Evolutionary conservation across 2,329 filamentous ascomycete genomes (phyloP).

Genomic region (Cryphonectria parasitica): DNA sequence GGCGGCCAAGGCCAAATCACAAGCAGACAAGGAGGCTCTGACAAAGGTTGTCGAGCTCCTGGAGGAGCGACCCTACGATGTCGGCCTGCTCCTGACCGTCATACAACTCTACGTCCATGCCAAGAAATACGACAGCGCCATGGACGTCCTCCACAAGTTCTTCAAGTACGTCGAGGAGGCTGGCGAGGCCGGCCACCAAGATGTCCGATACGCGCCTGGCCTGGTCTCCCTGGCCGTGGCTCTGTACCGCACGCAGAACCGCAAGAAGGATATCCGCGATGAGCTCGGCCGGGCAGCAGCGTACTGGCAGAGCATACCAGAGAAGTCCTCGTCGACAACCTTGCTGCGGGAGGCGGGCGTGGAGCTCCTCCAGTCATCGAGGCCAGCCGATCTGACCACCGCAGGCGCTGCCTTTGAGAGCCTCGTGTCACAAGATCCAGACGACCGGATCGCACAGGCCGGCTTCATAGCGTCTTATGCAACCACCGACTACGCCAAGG

Average conservation of each 20-base stretch:
- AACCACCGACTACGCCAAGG: slow-evolving; percentile 59
- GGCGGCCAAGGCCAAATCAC: slow-evolving; percentile 70
- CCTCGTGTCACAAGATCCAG: slow-evolving; percentile 67
- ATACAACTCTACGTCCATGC: slow-evolving; percentile 79
- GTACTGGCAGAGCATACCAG: slow-evolving; percentile 67
- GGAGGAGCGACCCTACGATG: slow-evolving; percentile 75
- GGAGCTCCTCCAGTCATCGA: slow-evolving; percentile 76
- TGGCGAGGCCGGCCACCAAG: slow-evolving; percentile 57
- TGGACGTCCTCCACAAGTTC: slow-evolving; percentile 75
- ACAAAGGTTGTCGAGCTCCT: slow-evolving; percentile 71
- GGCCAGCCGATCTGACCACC: slow-evolving; percentile 66
- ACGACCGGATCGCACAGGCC: slow-evolving; percentile 72
- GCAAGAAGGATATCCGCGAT: slow-evolving; percentile 69
- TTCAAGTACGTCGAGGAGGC: slow-evolving; percentile 72
- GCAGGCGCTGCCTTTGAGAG: slow-evolving; percentile 80
- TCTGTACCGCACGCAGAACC: slow-evolving; percentile 76
- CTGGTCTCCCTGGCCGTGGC: slow-evolving; percentile 79
- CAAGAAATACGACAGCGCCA: slow-evolving; percentile 73
- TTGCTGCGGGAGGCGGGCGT: slow-evolving; percentile 83
- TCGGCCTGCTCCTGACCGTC: slow-evolving; percentile 79
- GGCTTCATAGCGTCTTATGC: slow-evolving; percentile 87
- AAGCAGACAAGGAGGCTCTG: slow-evolving; percentile 68
- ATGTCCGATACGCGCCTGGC: slow-evolving; percentile 81
- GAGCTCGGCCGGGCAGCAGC: slow-evolving; percentile 79
- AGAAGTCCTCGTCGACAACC: slow-evolving; percentile 37